phyloP scores from a whole-genome alignment of 495 filamentous ascomycete species.

The Penicillium taxi region DNA sequence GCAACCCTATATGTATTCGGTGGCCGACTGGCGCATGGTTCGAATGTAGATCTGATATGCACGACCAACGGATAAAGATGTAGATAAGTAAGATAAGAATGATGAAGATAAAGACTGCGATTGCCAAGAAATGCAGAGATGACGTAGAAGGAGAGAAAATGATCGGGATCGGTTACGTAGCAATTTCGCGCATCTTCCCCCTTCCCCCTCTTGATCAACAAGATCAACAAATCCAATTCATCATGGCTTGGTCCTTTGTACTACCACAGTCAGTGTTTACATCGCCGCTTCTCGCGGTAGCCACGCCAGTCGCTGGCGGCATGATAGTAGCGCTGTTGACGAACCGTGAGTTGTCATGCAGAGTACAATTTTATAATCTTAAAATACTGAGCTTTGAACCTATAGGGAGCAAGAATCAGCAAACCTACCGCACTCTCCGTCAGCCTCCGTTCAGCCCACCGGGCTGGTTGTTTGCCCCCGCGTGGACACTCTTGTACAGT shows the following conservation, averaged over 20 bases:
- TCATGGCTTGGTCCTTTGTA: constrained; percentile 32
- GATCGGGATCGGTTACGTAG: constrained; percentile 14
- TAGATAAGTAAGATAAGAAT: no score
- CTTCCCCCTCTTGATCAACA: neutral
- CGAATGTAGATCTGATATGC: no score
- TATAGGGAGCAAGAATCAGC: constrained; percentile 48
- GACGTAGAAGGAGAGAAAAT: constrained; percentile 9
- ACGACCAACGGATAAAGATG: no score
- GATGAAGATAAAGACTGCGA: no score
- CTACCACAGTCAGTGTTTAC: constrained; percentile 29
- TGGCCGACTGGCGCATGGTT: no score
- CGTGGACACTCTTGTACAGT: constrained; percentile 81
- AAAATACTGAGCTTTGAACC: neutral
- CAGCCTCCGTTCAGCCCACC: constrained; percentile 80
- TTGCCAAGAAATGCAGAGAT: constrained; percentile 6
- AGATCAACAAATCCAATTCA: constrained; percentile 1
- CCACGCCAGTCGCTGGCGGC: constrained; percentile 28
- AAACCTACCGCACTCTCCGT: constrained; percentile 56
- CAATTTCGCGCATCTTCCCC: neutral
- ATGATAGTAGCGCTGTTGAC: constrained; percentile 25
- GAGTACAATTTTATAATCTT: neutral
- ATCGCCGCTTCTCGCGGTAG: constrained; percentile 27
- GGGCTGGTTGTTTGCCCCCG: constrained; percentile 69
- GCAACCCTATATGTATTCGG: no score
- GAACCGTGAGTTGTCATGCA: constrained; percentile 20